A percentile compares a stretch with the other conserved stretches of the same genome.
Conservation (phyloP, 2,329 filamentous ascomycete species). For the Ophiostoma fasciatum region DNA sequence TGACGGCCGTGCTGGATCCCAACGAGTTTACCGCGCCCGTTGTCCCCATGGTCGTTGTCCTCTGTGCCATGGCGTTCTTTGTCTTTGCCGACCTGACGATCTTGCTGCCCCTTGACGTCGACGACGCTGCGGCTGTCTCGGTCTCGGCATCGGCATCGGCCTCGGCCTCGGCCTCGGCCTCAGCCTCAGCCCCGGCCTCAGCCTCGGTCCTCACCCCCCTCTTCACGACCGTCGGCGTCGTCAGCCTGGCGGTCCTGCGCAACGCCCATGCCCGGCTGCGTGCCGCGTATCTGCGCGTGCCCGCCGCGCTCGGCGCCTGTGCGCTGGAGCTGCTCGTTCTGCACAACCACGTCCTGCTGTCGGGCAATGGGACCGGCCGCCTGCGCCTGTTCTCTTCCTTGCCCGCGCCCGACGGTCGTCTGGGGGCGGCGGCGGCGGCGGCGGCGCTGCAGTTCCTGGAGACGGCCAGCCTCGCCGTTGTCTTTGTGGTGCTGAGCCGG, state of each 20-base stretch:
- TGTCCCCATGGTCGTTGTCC: conserved; percentile 21
- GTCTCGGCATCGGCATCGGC: not conserved
- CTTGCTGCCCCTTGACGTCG: too few species aligned
- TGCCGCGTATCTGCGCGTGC: conserved; percentile 27
- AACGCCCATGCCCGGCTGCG: conserved; percentile 29
- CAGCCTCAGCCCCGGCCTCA: too few species aligned
- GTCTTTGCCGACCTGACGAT: conserved; percentile 20
- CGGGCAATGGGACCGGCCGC: conserved; percentile 38
- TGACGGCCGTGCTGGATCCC: conserved; percentile 7
- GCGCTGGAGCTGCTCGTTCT: conserved; percentile 46
- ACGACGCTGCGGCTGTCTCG: too few species aligned
- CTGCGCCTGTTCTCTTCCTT: conserved; percentile 19
- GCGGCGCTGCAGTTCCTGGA: not conserved
- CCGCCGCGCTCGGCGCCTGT: conserved; percentile 39
- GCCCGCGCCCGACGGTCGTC: not conserved
- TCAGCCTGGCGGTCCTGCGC: conserved; percentile 36
- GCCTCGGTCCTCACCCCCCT: too few species aligned
- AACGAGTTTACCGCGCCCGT: conserved; percentile 23
- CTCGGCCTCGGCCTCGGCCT: too few species aligned
- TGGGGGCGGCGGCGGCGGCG: too few species aligned
- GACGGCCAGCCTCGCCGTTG: not conserved
- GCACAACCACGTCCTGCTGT: conserved; percentile 47
- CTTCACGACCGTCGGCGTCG: conserved; percentile 37
- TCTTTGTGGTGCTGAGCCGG: conserved; percentile 2
- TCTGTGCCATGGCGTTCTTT: conserved; percentile 15